Percentiles rank a stretch among this genome's conserved stretches.
phyloP scores from a whole-genome alignment of 768 basidiomycete genomes.

The Sarcodon sp. region DNA sequence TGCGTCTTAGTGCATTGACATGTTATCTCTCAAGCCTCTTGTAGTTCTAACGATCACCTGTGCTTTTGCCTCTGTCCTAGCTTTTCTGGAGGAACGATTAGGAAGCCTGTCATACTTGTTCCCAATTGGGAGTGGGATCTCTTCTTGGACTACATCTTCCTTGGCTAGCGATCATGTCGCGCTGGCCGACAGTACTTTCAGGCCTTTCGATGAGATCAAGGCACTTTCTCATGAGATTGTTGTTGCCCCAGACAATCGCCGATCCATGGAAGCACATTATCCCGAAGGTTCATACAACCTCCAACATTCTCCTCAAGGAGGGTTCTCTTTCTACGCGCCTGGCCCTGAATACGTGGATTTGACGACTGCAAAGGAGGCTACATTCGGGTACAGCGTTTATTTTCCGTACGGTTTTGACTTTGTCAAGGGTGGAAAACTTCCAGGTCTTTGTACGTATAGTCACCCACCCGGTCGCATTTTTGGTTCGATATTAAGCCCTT shows the following conservation, averaged over 20 bases:
- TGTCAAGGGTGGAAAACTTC: conserved; percentile 59
- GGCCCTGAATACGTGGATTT: conserved; percentile 41
- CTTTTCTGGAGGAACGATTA: too few relatives aligned
- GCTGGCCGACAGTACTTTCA: conserved; percentile 14
- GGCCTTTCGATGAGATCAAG: conserved; percentile 10
- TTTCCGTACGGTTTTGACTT: conserved; percentile 54
- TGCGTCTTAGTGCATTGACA: too few relatives aligned
- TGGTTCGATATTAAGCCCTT: not conserved
- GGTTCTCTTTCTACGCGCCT: conserved; percentile 61
- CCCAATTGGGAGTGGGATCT: too few relatives aligned
- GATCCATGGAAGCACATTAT: conserved; percentile 13
- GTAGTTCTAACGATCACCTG: too few relatives aligned
- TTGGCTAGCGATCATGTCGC: conserved; percentile 10
- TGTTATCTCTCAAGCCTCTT: too few relatives aligned
- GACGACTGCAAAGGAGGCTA: conserved; percentile 50
- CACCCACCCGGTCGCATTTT: not conserved
- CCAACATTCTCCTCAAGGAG: conserved; percentile 32
- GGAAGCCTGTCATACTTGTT: too few relatives aligned
- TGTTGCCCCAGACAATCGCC: conserved; percentile 12
- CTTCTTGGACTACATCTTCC: conserved; percentile 15
- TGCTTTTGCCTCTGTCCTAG: too few relatives aligned
- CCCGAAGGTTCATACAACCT: conserved; percentile 42
- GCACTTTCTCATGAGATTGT: conserved; percentile 13
- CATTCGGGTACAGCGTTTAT: conserved; percentile 47
- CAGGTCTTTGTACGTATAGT: conserved; percentile 50